These are phyloP conservation scores for Claviceps arundinis DNA, from an alignment of 2,329 filamentous ascomycete genomes.

Conservation along the genomic window DNA sequence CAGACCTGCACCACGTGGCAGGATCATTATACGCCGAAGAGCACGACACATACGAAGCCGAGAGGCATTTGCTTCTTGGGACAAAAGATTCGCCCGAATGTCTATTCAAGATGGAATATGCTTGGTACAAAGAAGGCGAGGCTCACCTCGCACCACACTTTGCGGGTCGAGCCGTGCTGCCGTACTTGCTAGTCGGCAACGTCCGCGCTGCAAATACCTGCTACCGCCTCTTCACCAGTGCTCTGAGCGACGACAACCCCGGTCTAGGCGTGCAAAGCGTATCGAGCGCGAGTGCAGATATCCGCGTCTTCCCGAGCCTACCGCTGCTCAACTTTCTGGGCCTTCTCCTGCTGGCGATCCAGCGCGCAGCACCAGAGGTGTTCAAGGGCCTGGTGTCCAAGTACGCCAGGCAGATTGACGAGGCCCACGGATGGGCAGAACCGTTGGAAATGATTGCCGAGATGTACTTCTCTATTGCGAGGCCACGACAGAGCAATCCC, in stretches of 20 bases:
- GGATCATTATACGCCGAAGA: conserved; percentile 86
- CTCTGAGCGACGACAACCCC: conserved; percentile 27
- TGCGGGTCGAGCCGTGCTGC: conserved; percentile 73
- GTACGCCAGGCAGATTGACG: conserved; percentile 66
- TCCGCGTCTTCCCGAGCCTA: conserved; percentile 75
- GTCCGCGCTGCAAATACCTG: conserved; percentile 76
- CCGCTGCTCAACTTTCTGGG: conserved; percentile 93
- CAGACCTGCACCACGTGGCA: conserved; percentile 85
- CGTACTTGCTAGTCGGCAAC: conserved; percentile 84
- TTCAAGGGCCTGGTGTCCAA: conserved; percentile 73
- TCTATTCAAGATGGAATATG: conserved; percentile 73
- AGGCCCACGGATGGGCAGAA: conserved; percentile 67
- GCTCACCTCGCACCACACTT: conserved; percentile 79
- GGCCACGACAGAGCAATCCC: conserved; percentile 80
- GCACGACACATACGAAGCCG: conserved; percentile 84
- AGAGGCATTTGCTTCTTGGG: conserved; percentile 76
- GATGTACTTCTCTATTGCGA: conserved; percentile 90
- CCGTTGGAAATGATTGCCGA: conserved; percentile 78
- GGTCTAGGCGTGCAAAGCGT: conserved; percentile 67
- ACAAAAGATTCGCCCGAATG: conserved; percentile 77
- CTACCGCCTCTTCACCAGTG: conserved; percentile 48
- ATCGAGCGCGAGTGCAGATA: conserved; percentile 56
- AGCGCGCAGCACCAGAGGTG: conserved; percentile 63
- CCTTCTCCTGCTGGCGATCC: conserved; percentile 68
- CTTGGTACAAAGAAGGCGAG: conserved; percentile 85